phyloP scores from a whole-genome alignment of 352 stramenopile genomes.

The Thalassiosira ordinaria region DNA sequence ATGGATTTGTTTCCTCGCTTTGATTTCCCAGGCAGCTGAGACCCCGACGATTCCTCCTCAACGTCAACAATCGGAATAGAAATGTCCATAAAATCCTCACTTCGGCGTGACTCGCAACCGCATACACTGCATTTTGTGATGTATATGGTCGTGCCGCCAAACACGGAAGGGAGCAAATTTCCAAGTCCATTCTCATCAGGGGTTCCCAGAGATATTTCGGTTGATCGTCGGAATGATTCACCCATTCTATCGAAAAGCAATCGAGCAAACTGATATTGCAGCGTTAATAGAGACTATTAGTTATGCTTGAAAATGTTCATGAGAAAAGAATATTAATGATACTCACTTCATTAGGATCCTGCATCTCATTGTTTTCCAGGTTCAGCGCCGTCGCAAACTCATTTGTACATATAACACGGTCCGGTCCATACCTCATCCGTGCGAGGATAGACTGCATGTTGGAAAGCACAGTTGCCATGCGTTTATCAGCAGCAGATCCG shows the following conservation, averaged over 20 bases:
- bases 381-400: conserved; percentile 74
- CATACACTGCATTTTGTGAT: conserved; percentile 74
- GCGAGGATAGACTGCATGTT: conserved; percentile 77
- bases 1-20: conserved; percentile 36
- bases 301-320: too few species aligned
- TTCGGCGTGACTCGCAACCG: conserved; percentile 45
- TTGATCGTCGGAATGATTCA: conserved; percentile 74
- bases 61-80: conserved; percentile 69
- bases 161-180: conserved; percentile 71
- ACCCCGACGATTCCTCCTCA: conserved; percentile 23
- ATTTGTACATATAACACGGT: conserved; percentile 68
- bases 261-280: conserved; percentile 67
- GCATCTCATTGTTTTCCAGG: conserved; percentile 82
- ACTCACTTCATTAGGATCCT: conserved; percentile 84
- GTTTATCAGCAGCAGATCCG: conserved; percentile 8
- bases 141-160: conserved; percentile 60
- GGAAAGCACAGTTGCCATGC: conserved; percentile 70
- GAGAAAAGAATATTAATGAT: background rate
- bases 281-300: background rate
- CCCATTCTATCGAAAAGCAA: conserved; percentile 83
- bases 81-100: conserved; percentile 79
- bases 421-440: conserved; percentile 66
- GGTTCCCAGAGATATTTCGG: conserved; percentile 10
- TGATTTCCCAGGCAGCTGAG: conserved; percentile 18
- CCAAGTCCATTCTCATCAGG: conserved; percentile 43